Base-by-base conservation (phyloP, 116 monocot species). In the Iris pallida region DNA sequence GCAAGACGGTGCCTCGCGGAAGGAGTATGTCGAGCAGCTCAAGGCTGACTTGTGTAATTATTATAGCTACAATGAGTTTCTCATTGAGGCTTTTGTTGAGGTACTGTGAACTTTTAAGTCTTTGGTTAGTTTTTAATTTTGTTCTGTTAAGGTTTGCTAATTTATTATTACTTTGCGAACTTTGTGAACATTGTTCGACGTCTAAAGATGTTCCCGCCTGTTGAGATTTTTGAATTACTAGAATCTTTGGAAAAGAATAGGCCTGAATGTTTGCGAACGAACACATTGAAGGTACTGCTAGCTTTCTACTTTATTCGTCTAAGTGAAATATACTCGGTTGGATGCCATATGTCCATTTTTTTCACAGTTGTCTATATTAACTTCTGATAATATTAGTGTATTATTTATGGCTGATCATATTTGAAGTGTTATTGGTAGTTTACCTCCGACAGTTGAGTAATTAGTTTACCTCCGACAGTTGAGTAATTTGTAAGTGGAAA, bases 51-150 rank as follows among this genome's bases (percentile, higher is more conserved):
- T 96, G 45, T 78, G 80, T 72, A 58, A 84, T 40, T 91, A 89
- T 69, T 96, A 96, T 81, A 91, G 89, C 53, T 96, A 96, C 57
- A 96, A 91, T 67, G 95, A 89, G 19, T 96, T 89, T 71, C 84
- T 96, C 8, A 79, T 91, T 13, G 79, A 69, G 14, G 76, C 69
- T 60, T 64, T 96, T 68, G 74, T 91, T 18, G 95, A 96, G 89
- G 95, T 91, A 64, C 3, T 19, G 6, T 15, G 9, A 55, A 18
- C 13, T 42, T 64, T 53, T n/a, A 42, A 19, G 18, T 1, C 14
- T n/a, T 41, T 53, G 30, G 7, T 64, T 47, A 15, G 13, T 52
- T 61, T 18, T 61, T 13, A 53, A 5, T n/a, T 67, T 8, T 15
- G 8, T n/a, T 54, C 51, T 18, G 13, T 20, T 43, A 12, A 61